A percentile compares a stretch with the other conserved stretches of the same genome.
Evolutionary conservation across 2,329 filamentous ascomycete species (phyloP).

Genomic region (Fusarium palustre): DNA sequence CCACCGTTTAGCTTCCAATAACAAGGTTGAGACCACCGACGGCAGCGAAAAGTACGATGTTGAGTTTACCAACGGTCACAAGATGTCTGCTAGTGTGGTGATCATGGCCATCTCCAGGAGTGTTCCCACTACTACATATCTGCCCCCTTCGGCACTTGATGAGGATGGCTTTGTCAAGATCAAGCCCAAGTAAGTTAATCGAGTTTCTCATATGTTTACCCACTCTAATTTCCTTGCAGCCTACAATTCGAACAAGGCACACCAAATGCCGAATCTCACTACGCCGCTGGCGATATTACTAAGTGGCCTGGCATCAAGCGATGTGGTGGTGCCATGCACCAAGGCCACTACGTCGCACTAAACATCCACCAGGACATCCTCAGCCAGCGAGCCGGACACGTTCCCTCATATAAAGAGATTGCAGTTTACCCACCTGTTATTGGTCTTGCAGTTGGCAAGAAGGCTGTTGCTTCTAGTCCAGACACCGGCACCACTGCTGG

Average conservation of each 20-base stretch:
- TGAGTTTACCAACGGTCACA: slow-evolving; percentile 69
- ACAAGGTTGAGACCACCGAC: slow-evolving; percentile 59
- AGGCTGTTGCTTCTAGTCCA: slow-evolving; percentile 72
- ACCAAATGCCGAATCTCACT: slow-evolving; percentile 71
- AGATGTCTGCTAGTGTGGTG: slow-evolving; percentile 71
- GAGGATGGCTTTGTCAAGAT: slow-evolving; percentile 75
- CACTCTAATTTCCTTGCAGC: slow-evolving; percentile 48
- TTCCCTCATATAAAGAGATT: slow-evolving; percentile 62
- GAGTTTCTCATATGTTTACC: background rate
- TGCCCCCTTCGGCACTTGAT: slow-evolving; percentile 70
- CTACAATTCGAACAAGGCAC: slow-evolving; percentile 65
- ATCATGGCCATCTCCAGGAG: slow-evolving; percentile 76
- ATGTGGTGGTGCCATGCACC: slow-evolving; percentile 79
- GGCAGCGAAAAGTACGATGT: slow-evolving; percentile 60
- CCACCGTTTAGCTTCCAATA: slow-evolving; percentile 65
- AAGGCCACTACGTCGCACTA: slow-evolving; percentile 72
- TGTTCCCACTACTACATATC: slow-evolving; percentile 70
- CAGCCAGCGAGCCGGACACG: slow-evolving; percentile 52
- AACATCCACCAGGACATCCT: slow-evolving; percentile 76
- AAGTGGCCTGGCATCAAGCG: slow-evolving; percentile 84
- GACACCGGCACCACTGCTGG: slow-evolving; percentile 68
- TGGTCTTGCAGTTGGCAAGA: slow-evolving; percentile 76
- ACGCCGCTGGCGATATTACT: slow-evolving; percentile 76
- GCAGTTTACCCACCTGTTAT: slow-evolving; percentile 73
- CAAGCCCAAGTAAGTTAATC: slow-evolving; percentile 59